Evolutionary conservation across 352 stramenopile species (phyloP).

Genomic region (Phytophthora cactorum): DNA sequence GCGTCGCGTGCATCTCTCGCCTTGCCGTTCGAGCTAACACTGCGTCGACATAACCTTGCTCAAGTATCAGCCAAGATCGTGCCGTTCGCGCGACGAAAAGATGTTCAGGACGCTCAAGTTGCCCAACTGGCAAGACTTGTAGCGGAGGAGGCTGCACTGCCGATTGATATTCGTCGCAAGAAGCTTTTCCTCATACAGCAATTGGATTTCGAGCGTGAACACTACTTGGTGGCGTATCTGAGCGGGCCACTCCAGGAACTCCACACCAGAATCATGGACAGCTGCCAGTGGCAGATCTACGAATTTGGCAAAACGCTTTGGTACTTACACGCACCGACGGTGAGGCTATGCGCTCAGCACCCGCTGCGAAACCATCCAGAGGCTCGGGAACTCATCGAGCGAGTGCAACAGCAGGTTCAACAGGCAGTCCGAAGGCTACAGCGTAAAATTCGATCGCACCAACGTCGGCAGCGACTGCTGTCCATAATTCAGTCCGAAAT

Average conservation of each 20-base stretch:
- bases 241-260: constrained; percentile 45
- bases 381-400: constrained; percentile 50
- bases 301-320: constrained; percentile 67
- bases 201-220: constrained; percentile 62
- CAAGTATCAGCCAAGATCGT: constrained; percentile 59
- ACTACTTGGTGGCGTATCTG: constrained; percentile 58
- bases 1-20: constrained; percentile 42
- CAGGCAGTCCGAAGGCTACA: constrained; percentile 51
- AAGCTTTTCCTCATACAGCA: constrained; percentile 72
- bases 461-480: constrained; percentile 25
- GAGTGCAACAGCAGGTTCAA: constrained; percentile 44
- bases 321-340: constrained; percentile 57
- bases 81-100: constrained; percentile 57
- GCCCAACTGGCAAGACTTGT: constrained; percentile 48
- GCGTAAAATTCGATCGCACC: constrained; percentile 23
- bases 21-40: constrained; percentile 52
- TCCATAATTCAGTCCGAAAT: constrained; percentile 17
- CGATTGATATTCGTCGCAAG: constrained; percentile 41
- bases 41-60: constrained; percentile 63
- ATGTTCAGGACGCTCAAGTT: constrained; percentile 61
- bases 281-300: constrained; percentile 64
- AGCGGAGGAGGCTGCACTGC: constrained; percentile 41
- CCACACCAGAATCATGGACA: constrained; percentile 56
- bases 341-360: constrained; percentile 55
- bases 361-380: constrained; percentile 57